Evolutionary conservation across 352 stramenopile genomes (phyloP).

Genomic region (Pythium periplocum): DNA sequence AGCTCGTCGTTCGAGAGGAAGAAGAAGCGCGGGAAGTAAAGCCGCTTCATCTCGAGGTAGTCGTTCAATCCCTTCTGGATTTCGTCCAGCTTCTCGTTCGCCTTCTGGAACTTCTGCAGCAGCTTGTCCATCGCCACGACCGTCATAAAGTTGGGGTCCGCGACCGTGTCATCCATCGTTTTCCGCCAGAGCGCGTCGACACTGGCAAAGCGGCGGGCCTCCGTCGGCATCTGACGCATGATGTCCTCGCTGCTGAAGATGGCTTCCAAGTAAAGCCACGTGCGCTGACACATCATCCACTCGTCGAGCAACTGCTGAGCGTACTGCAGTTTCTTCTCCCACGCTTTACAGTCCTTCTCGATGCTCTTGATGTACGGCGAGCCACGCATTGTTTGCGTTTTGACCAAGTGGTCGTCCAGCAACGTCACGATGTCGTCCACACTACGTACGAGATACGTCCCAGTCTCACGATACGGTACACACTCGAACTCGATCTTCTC

Average conservation of each 20-base stretch:
- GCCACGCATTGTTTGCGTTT: conserved; percentile 94
- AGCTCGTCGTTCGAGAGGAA: conserved; percentile 95
- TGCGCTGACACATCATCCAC: conserved; percentile 92
- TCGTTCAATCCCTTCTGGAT: conserved; percentile 91
- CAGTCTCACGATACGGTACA: conserved; percentile 89
- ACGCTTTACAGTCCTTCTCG: conserved; percentile 87
- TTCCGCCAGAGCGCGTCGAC: conserved; percentile 90
- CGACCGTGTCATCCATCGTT: conserved; percentile 89
- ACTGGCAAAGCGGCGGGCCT: conserved; percentile 84
- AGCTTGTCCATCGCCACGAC: conserved; percentile 88
- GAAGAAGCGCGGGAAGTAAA: conserved; percentile 92
- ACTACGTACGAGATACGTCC: conserved; percentile 85
- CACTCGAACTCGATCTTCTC: conserved; percentile 92
- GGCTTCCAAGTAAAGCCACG: conserved; percentile 94
- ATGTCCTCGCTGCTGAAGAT: conserved; percentile 96
- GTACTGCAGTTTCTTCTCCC: conserved; percentile 88
- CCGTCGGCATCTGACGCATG: conserved; percentile 93
- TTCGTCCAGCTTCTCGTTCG: conserved; percentile 92
- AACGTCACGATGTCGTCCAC: conserved; percentile 90
- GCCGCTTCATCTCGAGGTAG: conserved; percentile 81
- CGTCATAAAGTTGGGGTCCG: conserved; percentile 87
- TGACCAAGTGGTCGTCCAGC: conserved; percentile 93
- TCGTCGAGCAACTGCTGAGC: conserved; percentile 91
- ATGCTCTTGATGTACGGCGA: conserved; percentile 94
- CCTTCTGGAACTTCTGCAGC: conserved; percentile 89